Base-by-base conservation (phyloP, 345 rosid genomes). In the Linum trigynum region DNA sequence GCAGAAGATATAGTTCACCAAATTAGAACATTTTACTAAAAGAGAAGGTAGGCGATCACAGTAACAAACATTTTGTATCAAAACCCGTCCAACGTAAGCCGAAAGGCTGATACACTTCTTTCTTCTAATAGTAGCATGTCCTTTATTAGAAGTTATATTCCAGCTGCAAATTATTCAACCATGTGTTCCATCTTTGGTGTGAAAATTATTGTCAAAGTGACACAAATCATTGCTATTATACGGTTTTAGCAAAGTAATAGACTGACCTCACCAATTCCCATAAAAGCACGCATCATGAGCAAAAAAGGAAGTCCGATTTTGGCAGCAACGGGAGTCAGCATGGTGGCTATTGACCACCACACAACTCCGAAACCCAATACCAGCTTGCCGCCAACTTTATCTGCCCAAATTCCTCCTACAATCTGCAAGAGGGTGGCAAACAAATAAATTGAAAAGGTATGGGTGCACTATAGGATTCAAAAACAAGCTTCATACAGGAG, bases 401-500 rank as follows among this genome's bases (percentile, higher is more conserved):
- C 98, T 66, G 98, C 98, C 98, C 96, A 90, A 61, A 92, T 92
- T 65, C 98, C 98, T 77, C 98, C 98, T 67, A 85, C 65, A 78
- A 90, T 88, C 98, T 92, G 53, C 53, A 1, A 48, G 53, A 0
- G 68, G 64, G 69, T 39, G 8, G 55, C 67, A 76, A 62, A 68
- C 76, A 73, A 60, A 66, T 62, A 76, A 38, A 70, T 69, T 4
- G 59, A 67, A 57, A 67, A 71, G 65, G 57, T 55, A 17, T 12
- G 39, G 10, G 40, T 14, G 35, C 8, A 38, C 3, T 16, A 40
- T 41, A 59, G 11, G 63, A 35, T 15, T 7, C 32, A 48, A 41
- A 37, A 43, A 42, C 41, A 4, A 57, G 48, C 39, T n/a, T 15
- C 56, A 12, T 42, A 63, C 38, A 42, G 15, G 5, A 16, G 57